Conservation (phyloP, 1,139 yeast species). For the Diutina scorzettiae region DNA sequence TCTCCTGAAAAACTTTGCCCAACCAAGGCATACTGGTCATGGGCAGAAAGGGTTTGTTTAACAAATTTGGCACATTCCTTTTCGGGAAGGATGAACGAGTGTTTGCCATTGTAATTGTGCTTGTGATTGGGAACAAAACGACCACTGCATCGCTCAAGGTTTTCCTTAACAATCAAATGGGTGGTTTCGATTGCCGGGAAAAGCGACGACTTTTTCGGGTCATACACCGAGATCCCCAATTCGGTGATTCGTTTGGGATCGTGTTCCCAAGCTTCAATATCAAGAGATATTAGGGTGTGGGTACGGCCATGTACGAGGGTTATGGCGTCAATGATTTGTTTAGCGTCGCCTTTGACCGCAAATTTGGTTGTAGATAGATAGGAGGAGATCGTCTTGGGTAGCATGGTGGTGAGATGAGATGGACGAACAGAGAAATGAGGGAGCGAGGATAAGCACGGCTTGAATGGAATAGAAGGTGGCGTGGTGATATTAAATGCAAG, state of each 20-base stretch:
- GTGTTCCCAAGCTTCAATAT: constrained; percentile 56
- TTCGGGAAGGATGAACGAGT: constrained; percentile 30
- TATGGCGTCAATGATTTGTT: constrained; percentile 16
- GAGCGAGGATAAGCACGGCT: no score
- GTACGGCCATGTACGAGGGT: constrained; percentile 18
- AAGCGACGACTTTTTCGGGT: constrained; percentile 28
- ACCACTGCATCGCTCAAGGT: constrained; percentile 36
- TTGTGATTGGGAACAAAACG: constrained; percentile 52
- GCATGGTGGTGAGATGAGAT: no score
- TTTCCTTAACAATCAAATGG: constrained; percentile 49
- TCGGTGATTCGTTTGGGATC: constrained; percentile 41
- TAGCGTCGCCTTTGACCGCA: constrained; percentile 9
- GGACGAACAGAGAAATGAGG: no score
- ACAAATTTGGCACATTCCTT: constrained; percentile 22
- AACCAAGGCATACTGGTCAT: constrained; percentile 33
- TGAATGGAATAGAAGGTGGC: no score
- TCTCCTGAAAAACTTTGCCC: constrained; percentile 67
- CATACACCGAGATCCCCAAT: constrained; percentile 57
- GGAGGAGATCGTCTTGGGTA: neutral
- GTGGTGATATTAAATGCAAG: no score
- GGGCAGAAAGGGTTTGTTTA: constrained; percentile 16
- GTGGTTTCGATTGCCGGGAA: constrained; percentile 34
- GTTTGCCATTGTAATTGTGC: constrained; percentile 42
- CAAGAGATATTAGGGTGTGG: constrained; percentile 39
- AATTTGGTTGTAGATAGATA: constrained; percentile 5